These are phyloP conservation scores for Picochlorum sp. DNA, from an alignment of 139 green algal genomes.

Conservation along the genomic window DNA sequence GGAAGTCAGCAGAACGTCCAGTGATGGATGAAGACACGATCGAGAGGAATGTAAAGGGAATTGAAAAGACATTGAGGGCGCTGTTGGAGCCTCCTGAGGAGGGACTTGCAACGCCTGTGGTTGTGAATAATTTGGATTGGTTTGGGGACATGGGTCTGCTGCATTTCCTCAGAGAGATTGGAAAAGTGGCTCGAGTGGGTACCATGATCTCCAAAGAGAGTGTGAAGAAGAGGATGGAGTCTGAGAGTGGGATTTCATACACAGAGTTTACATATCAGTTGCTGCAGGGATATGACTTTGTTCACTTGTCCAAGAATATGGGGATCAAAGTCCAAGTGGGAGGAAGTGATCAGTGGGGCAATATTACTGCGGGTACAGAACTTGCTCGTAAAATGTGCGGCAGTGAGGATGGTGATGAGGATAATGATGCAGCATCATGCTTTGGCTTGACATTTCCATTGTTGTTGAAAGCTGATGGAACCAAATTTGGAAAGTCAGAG, in stretches of 20 bases:
- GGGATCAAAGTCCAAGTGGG: slow-evolving; percentile 83
- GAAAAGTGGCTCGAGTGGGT: slow-evolving; percentile 85
- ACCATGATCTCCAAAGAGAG: slow-evolving; percentile 94
- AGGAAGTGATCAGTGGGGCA: slow-evolving; percentile 96
- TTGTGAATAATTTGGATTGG: slow-evolving; percentile 92
- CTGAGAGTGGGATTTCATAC: slow-evolving; percentile 77
- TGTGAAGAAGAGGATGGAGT: slow-evolving; percentile 80
- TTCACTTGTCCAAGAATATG: slow-evolving; percentile 74
- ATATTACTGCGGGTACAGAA: slow-evolving; percentile 90
- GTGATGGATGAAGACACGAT: slow-evolving; percentile 79
- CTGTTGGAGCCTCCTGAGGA: slow-evolving; percentile 19
- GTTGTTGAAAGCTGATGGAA: slow-evolving; percentile 78
- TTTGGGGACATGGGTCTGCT: slow-evolving; percentile 79
- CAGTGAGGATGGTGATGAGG: neutral
- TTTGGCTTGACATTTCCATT: slow-evolving; percentile 90
- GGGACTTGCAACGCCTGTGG: slow-evolving; percentile 11
- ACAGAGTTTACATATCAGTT: slow-evolving; percentile 99
- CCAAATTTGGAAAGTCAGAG: slow-evolving; percentile 95
- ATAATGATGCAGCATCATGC: slow-evolving; percentile 21
- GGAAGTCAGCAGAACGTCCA: slow-evolving; percentile 76
- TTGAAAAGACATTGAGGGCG: slow-evolving; percentile 26
- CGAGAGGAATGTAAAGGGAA: slow-evolving; percentile 65
- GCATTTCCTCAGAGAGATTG: slow-evolving; percentile 84
- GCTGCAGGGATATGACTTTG: slow-evolving; percentile 96
- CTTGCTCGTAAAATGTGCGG: slow-evolving; percentile 67